Evolutionary conservation across 768 basidiomycete species (phyloP).

Genomic region (Rhizopogon vesiculosus): DNA sequence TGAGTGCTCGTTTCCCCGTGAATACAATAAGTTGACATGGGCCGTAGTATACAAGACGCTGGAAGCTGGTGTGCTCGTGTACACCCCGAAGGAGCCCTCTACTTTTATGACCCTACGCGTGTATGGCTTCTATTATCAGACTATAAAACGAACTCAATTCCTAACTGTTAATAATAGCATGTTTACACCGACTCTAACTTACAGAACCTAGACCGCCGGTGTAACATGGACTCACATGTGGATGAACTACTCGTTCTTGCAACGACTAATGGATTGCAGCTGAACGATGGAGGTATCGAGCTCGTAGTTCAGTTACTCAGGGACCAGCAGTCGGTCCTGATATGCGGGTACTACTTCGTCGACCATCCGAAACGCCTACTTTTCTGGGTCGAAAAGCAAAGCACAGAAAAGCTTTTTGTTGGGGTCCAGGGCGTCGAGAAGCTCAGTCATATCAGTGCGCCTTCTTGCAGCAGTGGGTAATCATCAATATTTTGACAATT

Average conservation of each 20-base stretch:
- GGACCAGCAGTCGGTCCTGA: not conserved
- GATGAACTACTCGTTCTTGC: not conserved
- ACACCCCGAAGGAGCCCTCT: slow-evolving; percentile 57
- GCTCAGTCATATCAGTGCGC: slow-evolving; percentile 36
- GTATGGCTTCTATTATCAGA: slow-evolving; percentile 18
- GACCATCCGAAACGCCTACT: slow-evolving; percentile 36
- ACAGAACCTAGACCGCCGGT: not conserved
- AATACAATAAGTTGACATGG: too few species aligned
- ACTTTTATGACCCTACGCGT: slow-evolving; percentile 40
- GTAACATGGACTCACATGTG: not conserved
- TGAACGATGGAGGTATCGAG: not conserved
- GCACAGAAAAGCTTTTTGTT: slow-evolving; percentile 26
- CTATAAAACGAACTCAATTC: not conserved
- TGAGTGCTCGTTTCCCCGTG: too few species aligned
- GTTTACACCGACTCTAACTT: slow-evolving; percentile 47
- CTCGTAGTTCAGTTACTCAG: not conserved
- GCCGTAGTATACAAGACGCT: not conserved
- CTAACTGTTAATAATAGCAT: slow-evolving; percentile 21
- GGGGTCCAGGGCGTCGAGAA: slow-evolving; percentile 34
- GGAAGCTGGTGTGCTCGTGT: slow-evolving; percentile 33
- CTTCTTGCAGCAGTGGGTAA: not conserved
- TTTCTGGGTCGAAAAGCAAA: slow-evolving; percentile 43
- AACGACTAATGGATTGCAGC: too few species aligned
- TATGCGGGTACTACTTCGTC: slow-evolving; percentile 37
- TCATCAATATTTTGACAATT: not conserved